These are phyloP conservation scores for Fagus sylvatica DNA, from an alignment of 306 rosid genomes.

Conservation along the genomic window DNA sequence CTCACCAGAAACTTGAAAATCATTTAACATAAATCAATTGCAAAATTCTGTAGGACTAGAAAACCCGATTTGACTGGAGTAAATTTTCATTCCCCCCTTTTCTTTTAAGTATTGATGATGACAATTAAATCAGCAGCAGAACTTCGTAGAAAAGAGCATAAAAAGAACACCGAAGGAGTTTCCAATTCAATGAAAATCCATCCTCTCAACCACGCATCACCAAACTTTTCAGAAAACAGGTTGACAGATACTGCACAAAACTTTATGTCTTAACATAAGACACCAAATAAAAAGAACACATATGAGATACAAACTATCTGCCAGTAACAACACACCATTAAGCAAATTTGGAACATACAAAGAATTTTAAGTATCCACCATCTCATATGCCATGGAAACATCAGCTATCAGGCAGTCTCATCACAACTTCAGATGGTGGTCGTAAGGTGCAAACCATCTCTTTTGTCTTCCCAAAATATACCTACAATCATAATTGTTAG, in stretches of 20 bases:
- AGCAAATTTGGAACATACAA: slow-evolving; percentile 20
- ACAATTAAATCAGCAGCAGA: neutral
- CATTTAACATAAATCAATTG: neutral
- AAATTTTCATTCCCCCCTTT: neutral
- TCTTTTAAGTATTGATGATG: neutral
- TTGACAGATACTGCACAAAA: neutral
- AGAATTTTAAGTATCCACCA: slow-evolving; percentile 4
- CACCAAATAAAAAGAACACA: neutral
- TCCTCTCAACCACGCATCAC: neutral
- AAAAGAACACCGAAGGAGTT: neutral
- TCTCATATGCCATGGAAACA: slow-evolving; percentile 3
- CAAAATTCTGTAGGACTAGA: neutral
- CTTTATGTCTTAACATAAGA: neutral
- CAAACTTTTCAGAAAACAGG: neutral
- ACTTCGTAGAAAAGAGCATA: neutral
- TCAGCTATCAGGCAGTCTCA: slow-evolving; percentile 77
- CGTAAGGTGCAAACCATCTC: slow-evolving; percentile 98
- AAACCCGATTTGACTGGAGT: neutral
- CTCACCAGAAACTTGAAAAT: neutral
- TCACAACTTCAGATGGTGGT: slow-evolving; percentile 82
- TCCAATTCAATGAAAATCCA: neutral
- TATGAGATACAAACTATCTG: slow-evolving; percentile 11
- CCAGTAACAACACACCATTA: slow-evolving; percentile 11
- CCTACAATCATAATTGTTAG: slow-evolving; percentile 36
- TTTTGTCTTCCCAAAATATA: slow-evolving; percentile 94